Base-by-base conservation (phyloP, 2,329 filamentous ascomycete species). In the Pleurostoma richardsiae region DNA sequence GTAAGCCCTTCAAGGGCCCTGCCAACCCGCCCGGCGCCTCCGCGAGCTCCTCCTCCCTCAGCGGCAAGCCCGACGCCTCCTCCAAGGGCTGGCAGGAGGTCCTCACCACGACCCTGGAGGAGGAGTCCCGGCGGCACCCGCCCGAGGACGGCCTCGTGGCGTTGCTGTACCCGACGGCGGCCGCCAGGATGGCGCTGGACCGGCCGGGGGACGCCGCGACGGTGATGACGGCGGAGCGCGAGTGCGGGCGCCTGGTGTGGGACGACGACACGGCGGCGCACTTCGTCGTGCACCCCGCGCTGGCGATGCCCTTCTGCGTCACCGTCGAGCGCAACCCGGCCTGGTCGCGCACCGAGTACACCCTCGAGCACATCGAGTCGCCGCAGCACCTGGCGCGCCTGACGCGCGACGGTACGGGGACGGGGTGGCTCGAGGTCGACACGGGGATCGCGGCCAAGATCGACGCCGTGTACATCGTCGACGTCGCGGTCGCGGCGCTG, bases 181-280 rank as follows among this genome's bases (percentile, higher is more conserved):
- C 83, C 10, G 79, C 83, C 0, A 79, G 77, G 40, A 75, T 83
- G 62, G 84, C 81, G 2, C 68, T 83, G 2, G 81, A 85, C 48
- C 73, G 76, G 29, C 67, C 83, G 3, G 71, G 77, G 40, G 81
- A 86, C 58, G 71, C 76, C 3, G 70, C 76, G 0, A 76, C 84
- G 7, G 72, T 83, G 4, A 72, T 74, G 48, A 78, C 83, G 31
- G 85, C 85, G 1, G 81, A 86, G 59, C 74, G 78, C 30, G 85
- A 90, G 65, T 83, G 80, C 54, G 86, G 82, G 28, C 76, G 83
- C 3, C 76, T 91, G 3, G 80, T 87, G n/a, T 90, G 84, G 79
- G 82, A 85, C 57, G 76, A 79, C 30, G 82, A 85, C 57, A 75
- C 70, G 47, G 62, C 66, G 5, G 76, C 69, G 54, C 76, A 83